Conservation (phyloP, 805 yeast genomes). For the Jamesozyma piceae region DNA sequence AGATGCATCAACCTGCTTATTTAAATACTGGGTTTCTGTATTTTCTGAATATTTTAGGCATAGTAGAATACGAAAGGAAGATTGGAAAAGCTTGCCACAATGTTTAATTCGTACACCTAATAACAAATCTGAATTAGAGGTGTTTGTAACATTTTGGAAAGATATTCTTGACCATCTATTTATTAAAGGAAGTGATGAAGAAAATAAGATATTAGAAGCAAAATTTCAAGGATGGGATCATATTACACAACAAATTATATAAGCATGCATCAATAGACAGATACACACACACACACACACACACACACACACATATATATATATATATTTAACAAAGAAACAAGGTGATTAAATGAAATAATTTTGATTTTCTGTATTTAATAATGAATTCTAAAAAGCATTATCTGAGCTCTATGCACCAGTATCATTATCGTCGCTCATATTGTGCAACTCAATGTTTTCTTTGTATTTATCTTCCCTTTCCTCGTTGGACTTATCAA, state of each 20-base stretch:
- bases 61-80: slow-evolving; percentile 13
- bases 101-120: slow-evolving; percentile 26
- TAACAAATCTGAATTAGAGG: slow-evolving; percentile 22
- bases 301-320: background rate
- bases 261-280: background rate
- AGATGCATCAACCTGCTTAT: slow-evolving; percentile 37
- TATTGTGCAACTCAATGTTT: slow-evolving; percentile 1
- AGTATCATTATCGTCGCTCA: background rate
- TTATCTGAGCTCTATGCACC: background rate
- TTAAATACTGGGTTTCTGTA: slow-evolving; percentile 46
- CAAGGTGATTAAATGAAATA: background rate
- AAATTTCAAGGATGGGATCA: slow-evolving; percentile 32
- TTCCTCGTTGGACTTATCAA: slow-evolving; percentile 5
- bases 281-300: background rate
- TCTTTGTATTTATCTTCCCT: background rate
- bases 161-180: slow-evolving; percentile 38
- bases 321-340: background rate
- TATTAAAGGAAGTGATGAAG: slow-evolving; percentile 26
- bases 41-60: slow-evolving; percentile 41
- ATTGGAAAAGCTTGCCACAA: slow-evolving; percentile 24
- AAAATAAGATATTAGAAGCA: slow-evolving; percentile 27
- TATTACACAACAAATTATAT: slow-evolving; percentile 1
- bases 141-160: slow-evolving; percentile 47
- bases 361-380: too few species aligned
- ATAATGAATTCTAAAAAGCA: too few species aligned